Percentiles rank a stretch among this genome's conserved stretches.
These are phyloP conservation scores for Diaporthe caulivora DNA, from an alignment of 2,329 filamentous ascomycete species.

Conservation along the genomic window DNA sequence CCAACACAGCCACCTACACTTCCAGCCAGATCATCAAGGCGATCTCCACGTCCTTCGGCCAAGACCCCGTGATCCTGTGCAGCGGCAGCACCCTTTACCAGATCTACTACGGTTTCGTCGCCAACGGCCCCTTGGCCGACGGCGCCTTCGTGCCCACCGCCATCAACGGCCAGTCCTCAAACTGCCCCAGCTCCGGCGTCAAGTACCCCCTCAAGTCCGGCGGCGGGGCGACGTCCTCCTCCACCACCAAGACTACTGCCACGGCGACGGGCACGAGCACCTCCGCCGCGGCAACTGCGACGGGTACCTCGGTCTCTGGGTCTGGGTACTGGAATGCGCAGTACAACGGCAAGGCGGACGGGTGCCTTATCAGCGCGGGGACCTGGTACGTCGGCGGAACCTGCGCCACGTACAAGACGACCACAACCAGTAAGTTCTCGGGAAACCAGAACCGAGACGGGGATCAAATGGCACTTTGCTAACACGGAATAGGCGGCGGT, in stretches of 20 bases:
- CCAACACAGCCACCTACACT: slow-evolving; percentile 36
- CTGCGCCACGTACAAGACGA: slow-evolving; percentile 74
- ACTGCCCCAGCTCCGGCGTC: slow-evolving; percentile 34
- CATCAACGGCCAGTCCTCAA: slow-evolving; percentile 31
- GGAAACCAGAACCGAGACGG: no score
- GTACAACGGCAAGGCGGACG: slow-evolving; percentile 60
- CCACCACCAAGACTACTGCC: slow-evolving; percentile 12
- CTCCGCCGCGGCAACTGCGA: slow-evolving; percentile 52
- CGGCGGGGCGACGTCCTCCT: slow-evolving; percentile 9
- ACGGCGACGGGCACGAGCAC: slow-evolving; percentile 45
- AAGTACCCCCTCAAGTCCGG: slow-evolving; percentile 36
- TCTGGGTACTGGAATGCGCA: slow-evolving; percentile 71
- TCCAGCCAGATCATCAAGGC: slow-evolving; percentile 30
- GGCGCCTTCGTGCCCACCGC: slow-evolving; percentile 33
- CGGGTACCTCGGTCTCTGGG: slow-evolving; percentile 56
- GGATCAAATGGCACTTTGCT: neutral
- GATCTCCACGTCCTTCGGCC: slow-evolving; percentile 35
- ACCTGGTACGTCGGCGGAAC: slow-evolving; percentile 77
- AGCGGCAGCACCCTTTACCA: slow-evolving; percentile 25
- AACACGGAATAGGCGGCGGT: slow-evolving; percentile 48
- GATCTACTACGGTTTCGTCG: slow-evolving; percentile 38
- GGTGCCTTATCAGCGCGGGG: slow-evolving; percentile 76
- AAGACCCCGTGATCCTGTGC: slow-evolving; percentile 36
- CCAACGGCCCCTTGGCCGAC: slow-evolving; percentile 31
- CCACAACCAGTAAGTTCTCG: slow-evolving; percentile 47